Conservation (phyloP, 208 protist genomes). For the Trypanosoma vivax region DNA sequence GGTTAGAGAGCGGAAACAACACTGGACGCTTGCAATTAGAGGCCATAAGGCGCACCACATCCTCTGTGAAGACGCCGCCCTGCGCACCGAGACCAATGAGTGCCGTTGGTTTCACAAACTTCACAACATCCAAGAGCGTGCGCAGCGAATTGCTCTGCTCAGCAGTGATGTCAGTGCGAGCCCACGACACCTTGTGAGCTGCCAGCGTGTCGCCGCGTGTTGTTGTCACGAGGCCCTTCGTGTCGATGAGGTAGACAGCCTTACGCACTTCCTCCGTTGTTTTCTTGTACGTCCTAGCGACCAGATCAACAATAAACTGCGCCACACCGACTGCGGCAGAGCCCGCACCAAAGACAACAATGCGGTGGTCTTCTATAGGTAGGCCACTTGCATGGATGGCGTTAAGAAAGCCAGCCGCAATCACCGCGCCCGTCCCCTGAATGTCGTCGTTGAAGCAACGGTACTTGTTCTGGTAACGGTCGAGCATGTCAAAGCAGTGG, state of each 20-base stretch:
- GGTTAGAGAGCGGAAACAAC: constrained; percentile 96
- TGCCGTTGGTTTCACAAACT: constrained; percentile 92
- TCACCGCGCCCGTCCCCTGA: constrained; percentile 94
- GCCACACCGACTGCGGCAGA: constrained; percentile 92
- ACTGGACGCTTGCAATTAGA: constrained; percentile 85
- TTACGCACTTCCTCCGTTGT: constrained; percentile 70
- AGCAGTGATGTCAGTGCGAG: constrained; percentile 73
- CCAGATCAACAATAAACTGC: constrained; percentile 86
- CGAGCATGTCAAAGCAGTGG: constrained; percentile 89
- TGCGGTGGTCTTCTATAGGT: constrained; percentile 42
- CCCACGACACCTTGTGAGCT: constrained; percentile 84
- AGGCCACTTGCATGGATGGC: constrained; percentile 40
- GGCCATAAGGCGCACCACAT: constrained; percentile 80
- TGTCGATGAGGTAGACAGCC: constrained; percentile 90
- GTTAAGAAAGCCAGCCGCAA: constrained; percentile 89
- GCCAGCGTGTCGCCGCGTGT: constrained; percentile 78
- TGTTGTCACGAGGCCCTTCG: constrained; percentile 84
- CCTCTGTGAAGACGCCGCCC: constrained; percentile 91
- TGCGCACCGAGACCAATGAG: constrained; percentile 92
- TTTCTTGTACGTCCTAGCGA: constrained; percentile 47
- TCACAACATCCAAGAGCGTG: constrained; percentile 61
- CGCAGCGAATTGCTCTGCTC: constrained; percentile 49
- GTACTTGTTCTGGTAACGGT: constrained; percentile 77
- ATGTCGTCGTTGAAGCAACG: constrained; percentile 97
- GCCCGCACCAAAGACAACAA: constrained; percentile 91